Evolutionary conservation across 116 monocot genomes (phyloP).

Genomic region (Posidonia oceanica): DNA sequence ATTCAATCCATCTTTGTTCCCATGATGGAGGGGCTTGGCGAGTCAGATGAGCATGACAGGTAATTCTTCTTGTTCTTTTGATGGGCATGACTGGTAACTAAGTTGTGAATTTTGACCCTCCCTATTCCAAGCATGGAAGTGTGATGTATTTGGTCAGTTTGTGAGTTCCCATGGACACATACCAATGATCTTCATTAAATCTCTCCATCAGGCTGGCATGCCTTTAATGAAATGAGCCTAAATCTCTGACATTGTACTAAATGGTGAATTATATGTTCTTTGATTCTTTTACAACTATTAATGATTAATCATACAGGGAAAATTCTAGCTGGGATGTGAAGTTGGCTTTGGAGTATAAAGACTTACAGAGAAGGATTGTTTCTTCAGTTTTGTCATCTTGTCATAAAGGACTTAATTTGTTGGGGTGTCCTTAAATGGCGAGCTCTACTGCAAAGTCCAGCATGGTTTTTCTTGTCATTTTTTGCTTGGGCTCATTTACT

Average conservation of each 20-base stretch:
- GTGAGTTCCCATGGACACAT: too few relatives aligned
- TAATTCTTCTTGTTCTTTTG: neutral
- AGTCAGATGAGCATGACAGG: constrained; percentile 23
- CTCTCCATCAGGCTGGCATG: neutral
- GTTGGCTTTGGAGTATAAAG: constrained; percentile 46
- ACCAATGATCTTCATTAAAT: too few relatives aligned
- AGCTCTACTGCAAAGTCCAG: too few relatives aligned
- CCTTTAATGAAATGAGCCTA: too few relatives aligned
- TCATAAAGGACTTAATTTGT: constrained; percentile 7
- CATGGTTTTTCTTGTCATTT: too few relatives aligned
- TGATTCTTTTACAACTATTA: neutral
- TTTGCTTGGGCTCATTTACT: too few relatives aligned
- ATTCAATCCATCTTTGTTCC: constrained; percentile 67
- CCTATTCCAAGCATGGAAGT: neutral
- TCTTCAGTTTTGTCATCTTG: constrained; percentile 48
- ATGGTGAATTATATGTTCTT: neutral
- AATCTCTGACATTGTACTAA: too few relatives aligned
- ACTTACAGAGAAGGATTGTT: constrained; percentile 31
- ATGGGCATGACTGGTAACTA: neutral
- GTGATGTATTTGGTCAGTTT: too few relatives aligned
- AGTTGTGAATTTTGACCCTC: neutral
- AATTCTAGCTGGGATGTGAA: constrained; percentile 47
- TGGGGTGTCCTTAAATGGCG: too few relatives aligned
- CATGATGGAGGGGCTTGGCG: constrained; percentile 47
- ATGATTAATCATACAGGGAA: constrained; percentile 20